Conservation (phyloP, 2,329 filamentous ascomycete genomes). For the Aspergillus texensis region DNA sequence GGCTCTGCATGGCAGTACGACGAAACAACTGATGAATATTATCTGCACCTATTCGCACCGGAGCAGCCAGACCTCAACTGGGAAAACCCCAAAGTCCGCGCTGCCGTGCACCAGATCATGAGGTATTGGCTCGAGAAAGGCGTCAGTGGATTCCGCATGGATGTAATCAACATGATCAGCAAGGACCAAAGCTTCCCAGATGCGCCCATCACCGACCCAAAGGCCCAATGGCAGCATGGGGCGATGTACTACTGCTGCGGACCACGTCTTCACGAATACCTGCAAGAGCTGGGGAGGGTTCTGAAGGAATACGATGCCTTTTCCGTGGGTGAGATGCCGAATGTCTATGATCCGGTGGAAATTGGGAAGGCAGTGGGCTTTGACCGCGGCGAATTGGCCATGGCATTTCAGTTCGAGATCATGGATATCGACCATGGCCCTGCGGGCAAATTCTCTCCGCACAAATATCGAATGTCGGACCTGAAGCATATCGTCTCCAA, state of each 20-base stretch:
- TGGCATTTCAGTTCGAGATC: constrained; percentile 72
- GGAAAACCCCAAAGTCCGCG: constrained; percentile 68
- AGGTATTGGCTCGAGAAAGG: constrained; percentile 76
- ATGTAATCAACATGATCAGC: constrained; percentile 72
- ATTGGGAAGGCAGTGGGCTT: constrained; percentile 57
- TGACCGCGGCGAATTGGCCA: constrained; percentile 62
- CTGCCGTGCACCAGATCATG: constrained; percentile 73
- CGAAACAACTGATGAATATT: constrained; percentile 70
- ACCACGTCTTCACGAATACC: neutral
- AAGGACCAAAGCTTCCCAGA: constrained; percentile 60
- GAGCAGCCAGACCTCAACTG: constrained; percentile 82
- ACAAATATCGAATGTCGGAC: constrained; percentile 59
- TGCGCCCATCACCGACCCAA: constrained; percentile 43
- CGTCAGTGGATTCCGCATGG: constrained; percentile 72
- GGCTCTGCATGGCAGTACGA: constrained; percentile 48
- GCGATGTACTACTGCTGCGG: neutral
- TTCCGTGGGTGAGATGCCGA: constrained; percentile 63
- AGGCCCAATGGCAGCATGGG: neutral
- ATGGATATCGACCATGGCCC: constrained; percentile 59
- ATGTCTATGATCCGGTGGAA: constrained; percentile 48
- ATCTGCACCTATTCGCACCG: constrained; percentile 71
- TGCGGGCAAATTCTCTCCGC: constrained; percentile 57
- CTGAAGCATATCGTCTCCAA: neutral
- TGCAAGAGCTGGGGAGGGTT: constrained; percentile 53
- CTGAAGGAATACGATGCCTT: constrained; percentile 59